A percentile compares a stretch with the other conserved stretches of the same genome.
These are phyloP conservation scores for Kwoniella botswanensis DNA, from an alignment of 768 basidiomycete species.

Conservation along the genomic window DNA sequence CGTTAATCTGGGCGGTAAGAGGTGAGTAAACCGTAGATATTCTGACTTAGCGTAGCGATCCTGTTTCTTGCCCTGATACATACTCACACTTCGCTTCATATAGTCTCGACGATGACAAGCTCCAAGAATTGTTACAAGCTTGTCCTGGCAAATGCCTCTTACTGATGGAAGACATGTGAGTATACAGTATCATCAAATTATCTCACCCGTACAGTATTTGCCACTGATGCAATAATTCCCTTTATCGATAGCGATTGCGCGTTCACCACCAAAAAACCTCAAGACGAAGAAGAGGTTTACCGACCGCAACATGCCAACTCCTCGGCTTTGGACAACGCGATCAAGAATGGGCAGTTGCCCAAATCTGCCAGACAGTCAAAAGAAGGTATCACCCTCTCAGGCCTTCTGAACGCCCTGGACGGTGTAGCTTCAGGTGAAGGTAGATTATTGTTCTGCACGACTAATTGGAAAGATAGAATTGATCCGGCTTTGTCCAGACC, in stretches of 20 bases:
- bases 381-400: slow-evolving; percentile 15
- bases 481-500: slow-evolving; percentile 17
- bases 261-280: background rate
- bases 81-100: too few species aligned
- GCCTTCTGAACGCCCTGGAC: slow-evolving; percentile 24
- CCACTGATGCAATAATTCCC: background rate
- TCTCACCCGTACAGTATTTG: background rate
- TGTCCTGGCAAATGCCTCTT: slow-evolving; percentile 14
- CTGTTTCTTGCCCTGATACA: background rate
- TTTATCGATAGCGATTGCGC: background rate
- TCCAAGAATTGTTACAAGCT: slow-evolving; percentile 5
- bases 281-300: background rate
- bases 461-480: slow-evolving; percentile 10
- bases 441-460: slow-evolving; percentile 18
- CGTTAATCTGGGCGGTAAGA: slow-evolving; percentile 16
- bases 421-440: slow-evolving; percentile 27
- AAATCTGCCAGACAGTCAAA: background rate
- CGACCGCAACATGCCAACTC: background rate
- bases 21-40: background rate
- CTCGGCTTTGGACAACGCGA: background rate
- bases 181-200: too few species aligned
- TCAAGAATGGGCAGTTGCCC: background rate
- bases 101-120: slow-evolving; percentile 17
- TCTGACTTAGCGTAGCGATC: background rate
- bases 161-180: slow-evolving; percentile 30